Conservation (phyloP, 352 stramenopile species). For the Phytophthora megakarya region DNA sequence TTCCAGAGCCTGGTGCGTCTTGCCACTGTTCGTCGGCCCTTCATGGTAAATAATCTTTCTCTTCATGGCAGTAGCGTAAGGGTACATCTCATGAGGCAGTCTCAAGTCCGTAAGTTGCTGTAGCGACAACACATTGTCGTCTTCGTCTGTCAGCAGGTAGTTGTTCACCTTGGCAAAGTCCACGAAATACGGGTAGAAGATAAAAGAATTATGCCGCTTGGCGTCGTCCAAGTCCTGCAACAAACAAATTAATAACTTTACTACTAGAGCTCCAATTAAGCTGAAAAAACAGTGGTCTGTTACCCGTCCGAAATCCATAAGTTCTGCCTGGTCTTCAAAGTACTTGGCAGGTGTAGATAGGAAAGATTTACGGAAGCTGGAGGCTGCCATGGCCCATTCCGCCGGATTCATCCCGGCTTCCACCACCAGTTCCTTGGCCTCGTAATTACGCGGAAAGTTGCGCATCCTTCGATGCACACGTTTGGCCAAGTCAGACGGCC, state of each 20-base stretch:
- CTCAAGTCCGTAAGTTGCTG: constrained; percentile 79
- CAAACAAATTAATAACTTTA: constrained; percentile 13
- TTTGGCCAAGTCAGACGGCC: constrained; percentile 46
- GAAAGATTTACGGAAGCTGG: constrained; percentile 70
- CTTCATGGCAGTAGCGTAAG: constrained; percentile 77
- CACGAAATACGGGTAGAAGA: constrained; percentile 83
- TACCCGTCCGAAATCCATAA: constrained; percentile 56
- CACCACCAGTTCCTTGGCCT: constrained; percentile 67
- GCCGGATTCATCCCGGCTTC: constrained; percentile 67
- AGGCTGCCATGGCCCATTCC: constrained; percentile 62
- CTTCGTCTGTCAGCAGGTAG: constrained; percentile 41
- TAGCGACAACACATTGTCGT: constrained; percentile 50
- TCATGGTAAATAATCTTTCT: constrained; percentile 91
- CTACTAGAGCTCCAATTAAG: constrained; percentile 7
- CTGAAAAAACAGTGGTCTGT: neutral
- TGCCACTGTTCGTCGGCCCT: constrained; percentile 96
- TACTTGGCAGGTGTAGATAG: constrained; percentile 54
- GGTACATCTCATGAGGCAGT: constrained; percentile 84
- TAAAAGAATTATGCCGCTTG: constrained; percentile 58
- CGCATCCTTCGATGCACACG: constrained; percentile 51
- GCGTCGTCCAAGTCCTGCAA: constrained; percentile 53
- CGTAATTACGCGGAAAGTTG: constrained; percentile 73
- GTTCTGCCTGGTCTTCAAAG: constrained; percentile 61
- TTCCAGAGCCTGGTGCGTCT: constrained; percentile 95
- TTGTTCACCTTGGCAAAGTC: constrained; percentile 53